Base-by-base conservation (phyloP, 2,329 filamentous ascomycete species). In the Diaporthe ilicicola region DNA sequence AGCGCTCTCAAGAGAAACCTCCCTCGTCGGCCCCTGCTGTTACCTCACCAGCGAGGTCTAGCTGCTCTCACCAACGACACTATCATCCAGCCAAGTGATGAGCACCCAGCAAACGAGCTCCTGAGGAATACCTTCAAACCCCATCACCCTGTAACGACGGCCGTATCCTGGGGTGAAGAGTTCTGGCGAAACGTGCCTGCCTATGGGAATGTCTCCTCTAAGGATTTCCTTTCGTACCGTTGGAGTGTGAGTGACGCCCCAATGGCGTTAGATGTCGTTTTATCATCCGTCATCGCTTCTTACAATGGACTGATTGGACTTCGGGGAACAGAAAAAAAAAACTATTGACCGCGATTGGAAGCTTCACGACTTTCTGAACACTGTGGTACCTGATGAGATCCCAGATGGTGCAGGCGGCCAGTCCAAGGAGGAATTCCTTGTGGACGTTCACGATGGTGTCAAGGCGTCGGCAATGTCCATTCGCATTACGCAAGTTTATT, bases 391-490 rank as follows among this genome's bases (percentile, higher is more conserved):
- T 0, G 81, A 85, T 0, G 75, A 75, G 2, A 78, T 91, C n/a
- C 86, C 86, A 4, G 70, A 70, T 0, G 71, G 76, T 32, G 71
- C 67, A 6, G 78, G 79, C 29, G 81, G 84, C 74, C 82, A 82
- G 70, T 86, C 83, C 29, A 85, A 84, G 13, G 81, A 87, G 2
- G 83, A 87, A 24, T 88, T 91, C 69, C 84, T 90, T 59, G 74
- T 80, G 2, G 88, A 91, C 77, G 83, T 90, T 4, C 75, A 83
- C 32, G 80, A 81, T 19, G 90, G 88, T 13, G 83, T 91, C 67
- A 82, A 80, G 24, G 76, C 81, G 6, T 86, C 89, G 1, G 86
- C 89, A 2, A 91, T 92, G 90, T 83, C 88, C 0, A 83, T 90
- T 48, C 83, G 89, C 12, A 79, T 91, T 69, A 90, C 88, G 83